A percentile compares a stretch with the other conserved stretches of the same genome.
phyloP scores from a whole-genome alignment of 306 rosid genomes.

The Sicyos edulis region DNA sequence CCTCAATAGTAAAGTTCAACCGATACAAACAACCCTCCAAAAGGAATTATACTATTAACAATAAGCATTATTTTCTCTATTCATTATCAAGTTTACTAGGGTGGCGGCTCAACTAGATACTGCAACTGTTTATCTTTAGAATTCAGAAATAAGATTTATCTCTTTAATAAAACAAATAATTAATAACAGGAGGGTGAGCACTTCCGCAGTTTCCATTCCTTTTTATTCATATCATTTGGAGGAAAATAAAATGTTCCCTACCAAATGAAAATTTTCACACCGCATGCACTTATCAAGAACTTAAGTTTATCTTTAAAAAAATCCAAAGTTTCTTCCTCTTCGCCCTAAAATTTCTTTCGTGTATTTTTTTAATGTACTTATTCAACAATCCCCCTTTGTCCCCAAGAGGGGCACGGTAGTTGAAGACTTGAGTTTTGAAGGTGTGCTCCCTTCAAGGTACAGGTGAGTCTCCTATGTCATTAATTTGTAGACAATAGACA shows the following conservation, averaged over 20 bases:
- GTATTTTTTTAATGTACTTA: not conserved
- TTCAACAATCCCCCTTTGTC: too few species aligned
- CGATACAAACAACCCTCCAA: not conserved
- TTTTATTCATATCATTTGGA: not conserved
- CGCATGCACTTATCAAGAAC: not conserved
- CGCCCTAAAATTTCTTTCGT: not conserved
- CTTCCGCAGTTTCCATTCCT: not conserved
- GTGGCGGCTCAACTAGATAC: not conserved
- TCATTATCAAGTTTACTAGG: conserved; percentile 3
- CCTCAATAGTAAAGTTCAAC: too few species aligned
- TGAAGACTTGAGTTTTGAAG: too few species aligned
- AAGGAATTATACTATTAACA: not conserved
- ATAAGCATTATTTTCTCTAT: not conserved
- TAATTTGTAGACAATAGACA: too few species aligned
- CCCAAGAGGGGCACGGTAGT: too few species aligned
- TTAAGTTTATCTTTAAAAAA: not conserved
- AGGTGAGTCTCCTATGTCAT: too few species aligned
- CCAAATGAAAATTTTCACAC: too few species aligned
- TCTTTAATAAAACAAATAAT: not conserved
- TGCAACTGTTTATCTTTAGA: not conserved
- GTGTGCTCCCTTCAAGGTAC: too few species aligned
- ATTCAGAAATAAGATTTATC: not conserved
- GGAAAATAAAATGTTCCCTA: not conserved
- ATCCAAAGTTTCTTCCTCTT: not conserved
- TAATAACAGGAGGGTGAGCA: not conserved